Evolutionary conservation across 2,329 filamentous ascomycete genomes (phyloP).

Genomic region (Huntiella bhutanensis): DNA sequence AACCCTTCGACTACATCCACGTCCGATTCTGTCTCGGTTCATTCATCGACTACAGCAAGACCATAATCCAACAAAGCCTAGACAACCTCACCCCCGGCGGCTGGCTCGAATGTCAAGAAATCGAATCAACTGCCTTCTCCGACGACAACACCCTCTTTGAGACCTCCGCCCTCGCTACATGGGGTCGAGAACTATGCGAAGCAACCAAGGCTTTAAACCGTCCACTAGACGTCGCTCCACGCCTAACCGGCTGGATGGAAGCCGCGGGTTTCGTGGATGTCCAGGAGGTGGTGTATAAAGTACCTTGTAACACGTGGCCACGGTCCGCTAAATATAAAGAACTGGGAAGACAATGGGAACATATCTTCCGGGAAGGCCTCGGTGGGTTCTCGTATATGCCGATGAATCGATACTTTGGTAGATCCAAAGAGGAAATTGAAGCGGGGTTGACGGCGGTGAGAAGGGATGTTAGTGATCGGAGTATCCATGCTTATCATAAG

Average conservation of each 20-base stretch:
- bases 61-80: conserved; percentile 34
- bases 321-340: conserved; percentile 25
- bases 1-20: conserved; percentile 37
- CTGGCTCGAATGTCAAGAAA: conserved; percentile 36
- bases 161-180: conserved; percentile 21
- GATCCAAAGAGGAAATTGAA: conserved; percentile 29
- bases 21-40: conserved; percentile 30
- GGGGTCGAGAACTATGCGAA: conserved; percentile 22
- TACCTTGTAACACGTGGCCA: conserved; percentile 36
- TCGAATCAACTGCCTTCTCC: conserved; percentile 20
- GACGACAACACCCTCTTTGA: conserved; percentile 27
- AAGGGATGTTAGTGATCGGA: conserved; percentile 25
- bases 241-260: conserved; percentile 21
- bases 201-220: conserved; percentile 22
- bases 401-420: conserved; percentile 23
- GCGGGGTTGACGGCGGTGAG: conserved; percentile 31
- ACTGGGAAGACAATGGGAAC: conserved; percentile 27
- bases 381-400: conserved; percentile 25
- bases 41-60: conserved; percentile 28
- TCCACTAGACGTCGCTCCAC: conserved; percentile 19
- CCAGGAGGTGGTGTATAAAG: conserved; percentile 30
- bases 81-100: conserved; percentile 30
- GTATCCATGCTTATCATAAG: conserved; percentile 29
- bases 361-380: conserved; percentile 24
- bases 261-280: conserved; percentile 37